Conservation (phyloP, 768 basidiomycete species). For the Russula emetica region DNA sequence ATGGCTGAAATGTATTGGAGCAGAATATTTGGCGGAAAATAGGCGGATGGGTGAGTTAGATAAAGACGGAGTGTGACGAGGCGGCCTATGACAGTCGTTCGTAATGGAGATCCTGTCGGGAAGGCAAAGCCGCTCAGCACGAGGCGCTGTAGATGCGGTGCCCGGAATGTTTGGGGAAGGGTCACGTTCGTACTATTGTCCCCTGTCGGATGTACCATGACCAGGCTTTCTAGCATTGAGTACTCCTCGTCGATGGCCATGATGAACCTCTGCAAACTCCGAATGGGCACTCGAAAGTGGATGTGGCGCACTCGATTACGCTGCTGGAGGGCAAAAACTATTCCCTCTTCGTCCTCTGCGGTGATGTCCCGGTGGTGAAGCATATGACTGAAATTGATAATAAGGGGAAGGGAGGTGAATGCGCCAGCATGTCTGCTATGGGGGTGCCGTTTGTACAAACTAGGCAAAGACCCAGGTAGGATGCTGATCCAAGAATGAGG, state of each 20-base stretch:
- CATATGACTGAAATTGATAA: neutral
- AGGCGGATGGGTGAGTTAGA: neutral
- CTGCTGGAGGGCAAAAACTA: neutral
- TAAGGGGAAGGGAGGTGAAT: neutral
- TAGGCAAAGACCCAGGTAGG: neutral
- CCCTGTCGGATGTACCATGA: neutral
- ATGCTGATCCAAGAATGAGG: neutral
- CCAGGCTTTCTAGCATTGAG: neutral
- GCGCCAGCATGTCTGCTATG: neutral
- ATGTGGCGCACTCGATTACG: neutral
- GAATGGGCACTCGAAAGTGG: neutral
- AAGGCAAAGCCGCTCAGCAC: neutral
- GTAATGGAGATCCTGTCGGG: neutral
- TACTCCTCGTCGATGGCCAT: neutral
- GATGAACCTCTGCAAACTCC: neutral
- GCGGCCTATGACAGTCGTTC: neutral
- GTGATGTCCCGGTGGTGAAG: neutral
- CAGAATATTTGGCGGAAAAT: neutral
- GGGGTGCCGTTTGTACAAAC: neutral
- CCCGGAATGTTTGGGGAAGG: neutral
- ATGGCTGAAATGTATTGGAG: neutral
- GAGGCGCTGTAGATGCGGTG: neutral
- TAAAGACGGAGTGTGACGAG: neutral
- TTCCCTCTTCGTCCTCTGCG: neutral
- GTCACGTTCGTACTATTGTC: neutral